Conservation (phyloP, 1,139 yeast species). For the Pichia sp. region DNA sequence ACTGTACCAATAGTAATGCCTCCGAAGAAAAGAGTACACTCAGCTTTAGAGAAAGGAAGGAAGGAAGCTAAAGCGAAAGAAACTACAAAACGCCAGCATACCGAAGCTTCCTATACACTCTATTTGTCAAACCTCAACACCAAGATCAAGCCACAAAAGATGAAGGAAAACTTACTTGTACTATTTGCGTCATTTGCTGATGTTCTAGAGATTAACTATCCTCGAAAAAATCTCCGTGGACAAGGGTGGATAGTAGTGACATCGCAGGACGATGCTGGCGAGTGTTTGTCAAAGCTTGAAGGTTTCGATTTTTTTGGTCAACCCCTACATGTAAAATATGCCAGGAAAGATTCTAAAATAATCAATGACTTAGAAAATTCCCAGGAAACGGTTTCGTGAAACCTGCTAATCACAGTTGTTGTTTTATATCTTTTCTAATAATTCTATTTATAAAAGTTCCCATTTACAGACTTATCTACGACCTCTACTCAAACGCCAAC, state of each 20-base stretch:
- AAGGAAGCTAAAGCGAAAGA: not conserved
- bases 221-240: conserved; percentile 56
- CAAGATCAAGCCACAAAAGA: conserved; percentile 43
- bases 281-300: conserved; percentile 49
- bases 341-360: conserved; percentile 15
- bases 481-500: conserved; percentile 34
- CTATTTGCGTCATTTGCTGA: conserved; percentile 68
- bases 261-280: conserved; percentile 46
- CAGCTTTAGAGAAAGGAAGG: not conserved
- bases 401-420: not conserved
- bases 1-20: conserved; percentile 15
- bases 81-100: conserved; percentile 12
- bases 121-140: conserved; percentile 67
- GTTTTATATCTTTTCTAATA: conserved; percentile 7
- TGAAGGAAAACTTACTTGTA: conserved; percentile 56
- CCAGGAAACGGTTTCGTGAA: not conserved
- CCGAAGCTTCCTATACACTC: conserved; percentile 35
- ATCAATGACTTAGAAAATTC: not conserved
- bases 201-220: conserved; percentile 51
- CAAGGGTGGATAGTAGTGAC: conserved; percentile 71
- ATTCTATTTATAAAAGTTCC: not conserved
- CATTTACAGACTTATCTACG: conserved; percentile 20
- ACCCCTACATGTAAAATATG: conserved; percentile 43
- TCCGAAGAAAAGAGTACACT: conserved; percentile 16
- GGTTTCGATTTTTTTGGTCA: conserved; percentile 55